Conservation (phyloP, 2,329 filamentous ascomycete genomes). For the Diplodia seriata region DNA sequence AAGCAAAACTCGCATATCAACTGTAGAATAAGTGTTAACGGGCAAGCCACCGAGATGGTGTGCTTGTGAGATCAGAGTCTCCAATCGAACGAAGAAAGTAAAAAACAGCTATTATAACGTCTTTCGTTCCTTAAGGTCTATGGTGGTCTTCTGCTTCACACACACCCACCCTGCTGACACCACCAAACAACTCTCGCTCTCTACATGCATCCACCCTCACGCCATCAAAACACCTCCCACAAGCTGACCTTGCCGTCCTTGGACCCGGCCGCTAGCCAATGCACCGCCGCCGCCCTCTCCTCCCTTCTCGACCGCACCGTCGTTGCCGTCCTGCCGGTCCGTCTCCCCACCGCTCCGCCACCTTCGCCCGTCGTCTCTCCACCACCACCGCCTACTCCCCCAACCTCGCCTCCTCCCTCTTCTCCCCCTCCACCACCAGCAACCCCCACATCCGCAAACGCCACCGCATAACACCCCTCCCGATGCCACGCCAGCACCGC, state of each 20-base stretch:
- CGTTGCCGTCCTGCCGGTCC: constrained; percentile 1
- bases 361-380: constrained; percentile 33
- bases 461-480: constrained; percentile 81
- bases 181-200: not conserved
- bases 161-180: not conserved
- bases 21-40: not conserved
- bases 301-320: constrained; percentile 48
- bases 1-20: not conserved
- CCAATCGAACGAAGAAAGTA: not conserved
- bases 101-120: not conserved
- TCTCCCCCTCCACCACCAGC: constrained; percentile 48
- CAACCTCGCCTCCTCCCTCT: not conserved
- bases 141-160: not conserved
- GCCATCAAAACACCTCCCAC: constrained; percentile 81
- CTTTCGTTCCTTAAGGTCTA: not conserved
- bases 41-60: not conserved
- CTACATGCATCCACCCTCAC: not conserved
- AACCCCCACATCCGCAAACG: constrained; percentile 68
- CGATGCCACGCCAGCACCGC: constrained; percentile 95
- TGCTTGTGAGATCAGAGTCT: not conserved
- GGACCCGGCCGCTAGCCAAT: constrained; percentile 89
- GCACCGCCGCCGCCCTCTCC: constrained; percentile 69
- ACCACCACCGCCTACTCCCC: too few species aligned
- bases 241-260: constrained; percentile 96
- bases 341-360: not conserved